Evolutionary conservation across 352 stramenopile species (phyloP).

Genomic region (Pythium sp.): DNA sequence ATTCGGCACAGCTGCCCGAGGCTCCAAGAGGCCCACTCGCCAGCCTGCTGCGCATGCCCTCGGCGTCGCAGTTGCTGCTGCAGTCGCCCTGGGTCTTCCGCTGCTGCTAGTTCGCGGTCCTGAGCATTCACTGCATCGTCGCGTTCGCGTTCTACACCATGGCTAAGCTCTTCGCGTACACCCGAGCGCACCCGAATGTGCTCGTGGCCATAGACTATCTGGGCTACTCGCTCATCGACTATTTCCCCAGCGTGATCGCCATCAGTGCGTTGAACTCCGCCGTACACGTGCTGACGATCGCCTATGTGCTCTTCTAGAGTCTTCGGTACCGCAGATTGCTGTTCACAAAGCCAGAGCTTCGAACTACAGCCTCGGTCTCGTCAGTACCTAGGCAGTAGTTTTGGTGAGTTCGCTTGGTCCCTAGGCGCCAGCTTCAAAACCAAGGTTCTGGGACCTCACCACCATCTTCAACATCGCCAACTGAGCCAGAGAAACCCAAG

Average conservation of each 20-base stretch:
- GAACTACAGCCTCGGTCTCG: neutral
- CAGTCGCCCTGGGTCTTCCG: constrained; percentile 1
- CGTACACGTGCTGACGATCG: neutral
- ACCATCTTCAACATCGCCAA: no score
- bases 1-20: neutral
- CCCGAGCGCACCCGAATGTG: constrained; percentile 1
- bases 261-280: constrained; percentile 1
- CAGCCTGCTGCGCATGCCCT: neutral
- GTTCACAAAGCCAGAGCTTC: constrained; percentile 3
- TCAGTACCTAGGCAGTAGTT: neutral
- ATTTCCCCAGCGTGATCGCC: constrained; percentile 1
- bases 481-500: neutral
- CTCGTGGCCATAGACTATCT: constrained; percentile 8
- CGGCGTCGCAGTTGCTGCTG: neutral
- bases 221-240: constrained; percentile 4
- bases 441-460: neutral
- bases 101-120: constrained; percentile 4
- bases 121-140: constrained; percentile 5
- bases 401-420: neutral
- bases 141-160: constrained; percentile 4
- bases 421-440: neutral
- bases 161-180: constrained; percentile 7
- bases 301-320: constrained; percentile 11
- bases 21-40: neutral
- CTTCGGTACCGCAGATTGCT: neutral